A percentile compares a stretch with the other conserved stretches of the same genome.
These are phyloP conservation scores for Penicillium desertorum DNA, from an alignment of 495 filamentous ascomycete genomes.

Conservation along the genomic window DNA sequence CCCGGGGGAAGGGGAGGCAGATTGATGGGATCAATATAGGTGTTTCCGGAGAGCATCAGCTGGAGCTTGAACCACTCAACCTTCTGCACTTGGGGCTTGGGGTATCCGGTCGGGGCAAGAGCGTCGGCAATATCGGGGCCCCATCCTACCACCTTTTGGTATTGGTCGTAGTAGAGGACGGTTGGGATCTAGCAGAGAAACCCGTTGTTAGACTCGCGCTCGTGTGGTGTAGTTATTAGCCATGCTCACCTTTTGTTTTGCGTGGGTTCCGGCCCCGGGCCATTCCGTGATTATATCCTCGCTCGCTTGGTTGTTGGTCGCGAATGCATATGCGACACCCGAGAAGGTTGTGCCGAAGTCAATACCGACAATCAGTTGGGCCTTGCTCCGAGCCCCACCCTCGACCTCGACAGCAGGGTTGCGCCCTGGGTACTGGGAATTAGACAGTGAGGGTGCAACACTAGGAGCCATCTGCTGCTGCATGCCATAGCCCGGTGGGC, in stretches of 20 bases:
- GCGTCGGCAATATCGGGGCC: constrained; percentile 79
- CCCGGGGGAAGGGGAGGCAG: constrained; percentile 73
- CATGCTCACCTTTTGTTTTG: constrained; percentile 66
- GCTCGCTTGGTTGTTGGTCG: constrained; percentile 71
- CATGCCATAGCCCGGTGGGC: constrained; percentile 50
- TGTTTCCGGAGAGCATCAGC: constrained; percentile 78
- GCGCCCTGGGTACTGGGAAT: constrained; percentile 46
- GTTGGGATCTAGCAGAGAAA: constrained; percentile 62
- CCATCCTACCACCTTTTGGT: constrained; percentile 81
- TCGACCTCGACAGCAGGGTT: constrained; percentile 75
- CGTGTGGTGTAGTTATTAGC: neutral
- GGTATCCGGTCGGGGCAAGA: constrained; percentile 74
- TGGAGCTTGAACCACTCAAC: constrained; percentile 86
- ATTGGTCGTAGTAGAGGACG: constrained; percentile 79
- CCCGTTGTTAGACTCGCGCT: constrained; percentile 2
- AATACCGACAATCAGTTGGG: constrained; percentile 70
- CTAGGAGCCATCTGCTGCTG: constrained; percentile 46
- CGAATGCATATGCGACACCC: constrained; percentile 77
- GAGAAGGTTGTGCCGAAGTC: constrained; percentile 79
- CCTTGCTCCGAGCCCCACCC: constrained; percentile 71
- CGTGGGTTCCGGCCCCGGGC: constrained; percentile 74
- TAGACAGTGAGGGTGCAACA: constrained; percentile 40
- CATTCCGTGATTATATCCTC: constrained; percentile 81
- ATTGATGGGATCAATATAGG: constrained; percentile 81
- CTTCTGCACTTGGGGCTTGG: constrained; percentile 77